Evolutionary conservation across 108 stramenopile species (phyloP), one percentile per base, ranked within the genome.

Genomic region (Nitzschia sp.): DNA sequence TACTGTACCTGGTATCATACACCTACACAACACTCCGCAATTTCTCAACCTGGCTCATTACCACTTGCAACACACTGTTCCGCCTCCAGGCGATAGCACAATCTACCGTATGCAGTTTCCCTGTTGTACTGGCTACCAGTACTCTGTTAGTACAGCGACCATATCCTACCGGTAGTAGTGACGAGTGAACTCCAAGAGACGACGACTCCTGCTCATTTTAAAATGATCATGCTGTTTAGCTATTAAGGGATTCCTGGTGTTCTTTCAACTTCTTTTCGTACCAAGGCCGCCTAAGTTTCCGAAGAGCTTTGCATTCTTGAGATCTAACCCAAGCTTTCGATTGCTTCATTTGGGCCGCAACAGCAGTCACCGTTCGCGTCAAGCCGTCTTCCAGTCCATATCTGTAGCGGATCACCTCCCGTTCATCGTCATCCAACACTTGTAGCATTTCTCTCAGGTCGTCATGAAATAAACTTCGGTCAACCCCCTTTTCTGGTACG

Each of bases 381-480:
- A 91, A 81, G 2, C 94, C 94, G 68, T 95, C 91, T 29, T 79
- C 83, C 44, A 95, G 65, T 52, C 94, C 94, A 70, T 95, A 95
- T 31, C 94, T 73, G 2, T 82, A 62, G 33, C 76, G 78, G 31
- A 95, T 81, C 0, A 95, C 91, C 17, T 25, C 73, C 27, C 85
- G 75, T 67, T 95, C 91, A 36, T 89, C 88, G 58, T 88, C 79
- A 33, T 81, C 84, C 27, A 95, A 78, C 48, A 85, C 89, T 56
- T 58, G n/a, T 31, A 95, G 74, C 94, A 95, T 95, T 65, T 90
- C 87, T 9, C 75, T 59, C 26, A 95, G 71, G 76, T 95, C 94
- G 33, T 78, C 85, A 44, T 84, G 88, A 62, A 95, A 85, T 34
- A 95, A 69, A 6, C 76, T 67, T 32, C 81, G 81, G 67, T 93